Conservation (phyloP, 2,329 filamentous ascomycete genomes). For the Plectosphaerella plurivora region DNA sequence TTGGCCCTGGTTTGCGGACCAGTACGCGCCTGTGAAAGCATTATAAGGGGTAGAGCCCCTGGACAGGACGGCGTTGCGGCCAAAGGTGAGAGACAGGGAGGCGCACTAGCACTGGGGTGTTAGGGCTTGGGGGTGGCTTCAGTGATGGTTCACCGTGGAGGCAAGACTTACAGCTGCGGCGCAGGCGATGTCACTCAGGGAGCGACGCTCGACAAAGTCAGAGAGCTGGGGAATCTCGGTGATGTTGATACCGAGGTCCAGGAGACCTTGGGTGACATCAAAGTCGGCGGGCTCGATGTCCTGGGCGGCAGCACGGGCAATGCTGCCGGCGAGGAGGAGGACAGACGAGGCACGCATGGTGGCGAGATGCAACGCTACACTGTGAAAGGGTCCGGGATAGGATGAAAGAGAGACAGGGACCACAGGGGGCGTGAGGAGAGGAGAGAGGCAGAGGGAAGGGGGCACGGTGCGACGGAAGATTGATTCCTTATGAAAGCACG, state of each 20-base stretch:
- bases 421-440: no score
- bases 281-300: constrained; percentile 8
- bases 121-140: background rate
- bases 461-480: no score
- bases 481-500: no score
- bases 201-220: background rate
- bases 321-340: no score
- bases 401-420: no score
- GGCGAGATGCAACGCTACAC: no score
- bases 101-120: constrained; percentile 1
- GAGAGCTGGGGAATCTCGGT: constrained; percentile 6
- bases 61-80: constrained; percentile 5
- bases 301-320: no score
- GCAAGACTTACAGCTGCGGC: constrained; percentile 2
- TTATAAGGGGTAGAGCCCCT: background rate
- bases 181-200: background rate
- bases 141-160: no score
- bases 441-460: no score
- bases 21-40: constrained; percentile 7
- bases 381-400: no score
- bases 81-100: constrained; percentile 4
- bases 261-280: constrained; percentile 10
- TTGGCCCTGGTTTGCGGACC: constrained; percentile 10
- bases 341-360: no score
- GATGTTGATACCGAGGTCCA: constrained; percentile 10